phyloP scores from a whole-genome alignment of 306 rosid species.

The Ormosia emarginata region DNA sequence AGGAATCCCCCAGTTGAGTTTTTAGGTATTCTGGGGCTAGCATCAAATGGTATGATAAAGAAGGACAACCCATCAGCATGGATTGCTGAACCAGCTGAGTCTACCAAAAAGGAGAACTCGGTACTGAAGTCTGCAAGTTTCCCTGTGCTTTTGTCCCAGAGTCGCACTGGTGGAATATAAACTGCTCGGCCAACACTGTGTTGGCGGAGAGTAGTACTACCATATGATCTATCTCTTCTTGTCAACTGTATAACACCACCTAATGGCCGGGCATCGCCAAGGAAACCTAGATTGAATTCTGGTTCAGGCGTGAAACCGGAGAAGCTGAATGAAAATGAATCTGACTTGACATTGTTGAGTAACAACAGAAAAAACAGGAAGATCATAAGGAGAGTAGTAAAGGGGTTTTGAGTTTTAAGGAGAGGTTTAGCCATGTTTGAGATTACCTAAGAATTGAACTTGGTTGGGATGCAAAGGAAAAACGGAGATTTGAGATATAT shows the following conservation, averaged over 20 bases:
- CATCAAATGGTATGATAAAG: conserved; percentile 41
- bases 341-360: background rate
- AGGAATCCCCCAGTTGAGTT: conserved; percentile 30
- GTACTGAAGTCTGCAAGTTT: background rate
- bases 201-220: background rate
- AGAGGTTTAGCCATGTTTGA: background rate
- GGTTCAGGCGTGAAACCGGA: background rate
- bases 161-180: background rate
- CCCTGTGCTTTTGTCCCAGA: background rate
- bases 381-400: background rate
- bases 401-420: background rate
- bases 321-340: conserved; percentile 14
- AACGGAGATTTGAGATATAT: background rate
- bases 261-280: background rate
- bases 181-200: background rate
- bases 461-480: background rate
- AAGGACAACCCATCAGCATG: conserved; percentile 52
- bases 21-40: conserved; percentile 4
- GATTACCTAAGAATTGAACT: background rate
- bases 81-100: background rate
- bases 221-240: background rate
- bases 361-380: background rate
- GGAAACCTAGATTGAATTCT: background rate
- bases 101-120: background rate
- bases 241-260: background rate